Evolutionary conservation across 495 filamentous ascomycete species (phyloP), one percentile per base, ranked within the genome.

Genomic region (Penicillium manginii): DNA sequence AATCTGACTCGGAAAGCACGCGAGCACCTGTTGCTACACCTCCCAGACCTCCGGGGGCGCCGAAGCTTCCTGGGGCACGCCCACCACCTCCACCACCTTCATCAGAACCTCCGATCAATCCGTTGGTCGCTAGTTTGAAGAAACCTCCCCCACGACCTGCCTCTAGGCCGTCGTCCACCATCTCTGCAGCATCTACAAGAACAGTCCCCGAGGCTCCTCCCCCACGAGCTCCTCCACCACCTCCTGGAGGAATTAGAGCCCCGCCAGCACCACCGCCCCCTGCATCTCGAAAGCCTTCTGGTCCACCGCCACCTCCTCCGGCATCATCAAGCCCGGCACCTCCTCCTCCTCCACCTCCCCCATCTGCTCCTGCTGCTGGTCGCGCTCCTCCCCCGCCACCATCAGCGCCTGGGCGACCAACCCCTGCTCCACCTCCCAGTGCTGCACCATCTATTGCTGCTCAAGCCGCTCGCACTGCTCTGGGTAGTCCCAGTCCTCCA

Each of bases 1-100:
- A 88, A 22, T 91, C 91, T 33, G 91, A 96, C 61, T 85, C 89
- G 12, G 91, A 96, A 61, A 80, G 80, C n/a, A 81, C 83, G 46
- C 65, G 66, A 45, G 66, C 55, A 56, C 54, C 59, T 29, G 59
- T 68, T 54, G 73, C 68, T 57, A 76, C 74, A 17, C 76, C 77
- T 19, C 85, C 86, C 1, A 88, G 80, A 66, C 80, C 80, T 35
- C 88, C 80, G 54, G 76, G 83, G 46, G 86, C 86, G 46, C 88
- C 88, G 21, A 86, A 76, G 65, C 87, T 84, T 50, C 92, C 85
- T 37, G 76, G 75, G 32, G 77, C 75, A 33, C 67, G 83, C 59
- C 72, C 78, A 35, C 74, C 84, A 62, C 73, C 79, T 26, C 79
- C 77, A 52, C 82, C 81, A 18, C 75, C 74, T 47, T 86, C 85